Base-by-base conservation (phyloP, 257 asterid genomes). In the Rauvolfia tetraphylla region DNA sequence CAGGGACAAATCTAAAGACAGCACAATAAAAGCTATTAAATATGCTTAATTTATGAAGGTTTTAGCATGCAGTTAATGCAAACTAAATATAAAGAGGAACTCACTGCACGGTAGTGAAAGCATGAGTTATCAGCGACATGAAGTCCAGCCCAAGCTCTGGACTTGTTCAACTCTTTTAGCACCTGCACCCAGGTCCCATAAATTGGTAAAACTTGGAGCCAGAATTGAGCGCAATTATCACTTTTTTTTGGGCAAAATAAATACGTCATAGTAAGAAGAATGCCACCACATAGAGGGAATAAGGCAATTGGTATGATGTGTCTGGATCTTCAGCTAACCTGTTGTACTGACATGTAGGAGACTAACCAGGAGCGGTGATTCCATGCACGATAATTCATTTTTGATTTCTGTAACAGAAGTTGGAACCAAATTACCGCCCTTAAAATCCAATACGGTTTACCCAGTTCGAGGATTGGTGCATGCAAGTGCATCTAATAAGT, bases 381-480 rank as follows among this genome's bases (percentile, higher is more conserved):
- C 99, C 99, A 93, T 83, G 97, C 99, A 76, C 96, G 99, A 79
- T 92, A 93, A 57, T 95, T 95, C 99, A 95, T 95, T 84, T 95
- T 95, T 58, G 92, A 93, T 53, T 82, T 90, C 97, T 95, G 88
- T 79, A 84, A 76, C 76, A 76, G 62, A 75, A 82, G 66, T 59
- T 22, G 67, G 72, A 79, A 77, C 6, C 48, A 75, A 73, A 71
- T 79, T 70, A 81, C 18, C 27, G 22, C 66, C 42, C 18, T 73
- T 39, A 2, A 48, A 53, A 68, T 49, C 41, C 71, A 58, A n/a
- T 72, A 41, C 41, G 18, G 56, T 46, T 48, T 34, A 31, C 39
- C 75, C 38, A 17, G 53, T 33, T 58, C 15, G 17, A 31, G 54
- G 31, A 71, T 42, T 33, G 15, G 48, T 54, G 56, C 71, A 78